A percentile compares a stretch with the other conserved stretches of the same genome.
These are phyloP conservation scores for Arachis stenosperma DNA, from an alignment of 306 rosid species.

Conservation along the genomic window DNA sequence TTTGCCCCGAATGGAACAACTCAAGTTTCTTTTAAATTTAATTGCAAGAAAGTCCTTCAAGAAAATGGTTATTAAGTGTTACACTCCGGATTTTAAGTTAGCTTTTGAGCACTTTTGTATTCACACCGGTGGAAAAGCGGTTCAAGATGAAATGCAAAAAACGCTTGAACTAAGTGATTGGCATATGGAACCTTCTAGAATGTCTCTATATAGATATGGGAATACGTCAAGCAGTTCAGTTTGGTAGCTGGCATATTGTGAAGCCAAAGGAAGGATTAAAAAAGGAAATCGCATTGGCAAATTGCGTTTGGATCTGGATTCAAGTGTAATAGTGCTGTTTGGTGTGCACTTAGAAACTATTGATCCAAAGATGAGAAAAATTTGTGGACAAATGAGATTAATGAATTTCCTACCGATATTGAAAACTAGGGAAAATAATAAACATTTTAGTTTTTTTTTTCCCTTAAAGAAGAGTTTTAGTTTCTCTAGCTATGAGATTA, in stretches of 20 bases:
- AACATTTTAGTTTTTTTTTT: too few species aligned
- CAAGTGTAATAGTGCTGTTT: conserved; percentile 35
- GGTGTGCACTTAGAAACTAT: conserved; percentile 8
- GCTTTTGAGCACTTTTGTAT: conserved; percentile 30
- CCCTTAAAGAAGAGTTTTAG: too few species aligned
- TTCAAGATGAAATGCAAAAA: not conserved
- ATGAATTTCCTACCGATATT: conserved; percentile 13
- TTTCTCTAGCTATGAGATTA: too few species aligned
- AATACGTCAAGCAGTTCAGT: conserved; percentile 29
- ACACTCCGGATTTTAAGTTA: conserved; percentile 24
- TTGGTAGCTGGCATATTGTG: conserved; percentile 26
- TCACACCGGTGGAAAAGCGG: conserved; percentile 23
- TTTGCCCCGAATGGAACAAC: conserved; percentile 23
- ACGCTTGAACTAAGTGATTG: not conserved
- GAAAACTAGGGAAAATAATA: too few species aligned
- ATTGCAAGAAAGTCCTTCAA: not conserved
- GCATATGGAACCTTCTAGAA: conserved; percentile 26
- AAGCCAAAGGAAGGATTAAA: conserved; percentile 25
- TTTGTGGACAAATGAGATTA: conserved; percentile 22
- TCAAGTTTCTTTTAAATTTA: conserved; percentile 18
- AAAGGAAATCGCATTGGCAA: conserved; percentile 33
- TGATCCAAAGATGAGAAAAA: conserved; percentile 1
- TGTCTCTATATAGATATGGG: conserved; percentile 17
- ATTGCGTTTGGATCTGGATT: conserved; percentile 31
- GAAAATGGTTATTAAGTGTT: not conserved